Conservation (phyloP, 331 rosid species). For the Rosa hybrid region DNA sequence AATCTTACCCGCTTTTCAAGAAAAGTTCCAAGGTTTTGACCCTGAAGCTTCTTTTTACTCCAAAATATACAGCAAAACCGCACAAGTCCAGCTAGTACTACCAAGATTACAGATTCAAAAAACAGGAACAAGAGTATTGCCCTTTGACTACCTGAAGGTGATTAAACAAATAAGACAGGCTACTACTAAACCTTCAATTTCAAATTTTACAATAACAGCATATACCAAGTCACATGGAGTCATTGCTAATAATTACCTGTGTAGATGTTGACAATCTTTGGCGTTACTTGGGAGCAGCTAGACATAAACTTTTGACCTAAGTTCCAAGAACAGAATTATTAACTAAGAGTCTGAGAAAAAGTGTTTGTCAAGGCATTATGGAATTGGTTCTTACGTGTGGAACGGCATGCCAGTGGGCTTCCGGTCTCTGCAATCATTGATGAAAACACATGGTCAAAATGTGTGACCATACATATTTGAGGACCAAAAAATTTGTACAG, state of each 20-base stretch:
- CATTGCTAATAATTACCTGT: slow-evolving; percentile 49
- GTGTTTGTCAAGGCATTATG: neutral
- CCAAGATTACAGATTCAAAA: slow-evolving; percentile 52
- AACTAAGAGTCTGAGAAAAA: neutral
- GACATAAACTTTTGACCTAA: slow-evolving; percentile 60
- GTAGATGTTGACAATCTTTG: slow-evolving; percentile 54
- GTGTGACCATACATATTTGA: slow-evolving; percentile 5
- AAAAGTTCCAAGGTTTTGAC: slow-evolving; percentile 61
- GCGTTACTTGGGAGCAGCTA: slow-evolving; percentile 75
- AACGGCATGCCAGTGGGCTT: slow-evolving; percentile 57
- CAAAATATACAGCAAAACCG: slow-evolving; percentile 76
- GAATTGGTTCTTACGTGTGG: slow-evolving; percentile 43
- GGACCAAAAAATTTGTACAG: neutral
- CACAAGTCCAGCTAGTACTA: slow-evolving; percentile 44
- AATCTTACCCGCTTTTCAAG: slow-evolving; percentile 66
- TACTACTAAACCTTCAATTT: neutral
- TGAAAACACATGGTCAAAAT: slow-evolving; percentile 16
- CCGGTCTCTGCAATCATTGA: slow-evolving; percentile 50
- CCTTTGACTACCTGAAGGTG: slow-evolving; percentile 56
- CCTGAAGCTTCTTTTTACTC: slow-evolving; percentile 70
- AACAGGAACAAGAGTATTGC: slow-evolving; percentile 63
- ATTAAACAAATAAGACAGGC: neutral
- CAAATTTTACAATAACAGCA: neutral
- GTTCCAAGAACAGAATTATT: slow-evolving; percentile 1
- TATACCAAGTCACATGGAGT: neutral